These are phyloP conservation scores for Cytidiella melzeri DNA, from an alignment of 768 basidiomycete species.

Conservation along the genomic window DNA sequence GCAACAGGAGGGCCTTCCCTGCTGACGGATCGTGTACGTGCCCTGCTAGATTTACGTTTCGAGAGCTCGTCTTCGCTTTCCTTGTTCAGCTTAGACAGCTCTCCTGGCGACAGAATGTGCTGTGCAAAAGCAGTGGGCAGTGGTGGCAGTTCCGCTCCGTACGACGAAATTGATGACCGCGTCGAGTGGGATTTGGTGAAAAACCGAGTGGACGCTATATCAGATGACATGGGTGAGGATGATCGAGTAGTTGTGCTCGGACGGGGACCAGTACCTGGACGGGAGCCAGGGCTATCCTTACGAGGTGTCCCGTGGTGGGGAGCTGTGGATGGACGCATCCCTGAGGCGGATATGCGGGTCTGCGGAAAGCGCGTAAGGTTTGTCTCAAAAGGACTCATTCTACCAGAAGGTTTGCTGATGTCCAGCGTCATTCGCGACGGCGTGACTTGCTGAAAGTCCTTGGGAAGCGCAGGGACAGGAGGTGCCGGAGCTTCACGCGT, in stretches of 20 bases:
- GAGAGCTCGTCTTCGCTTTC: slow-evolving; percentile 5
- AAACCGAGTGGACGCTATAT: slow-evolving; percentile 47
- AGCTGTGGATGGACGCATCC: slow-evolving; percentile 18
- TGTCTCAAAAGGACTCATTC: slow-evolving; percentile 10
- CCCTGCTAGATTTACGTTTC: slow-evolving; percentile 8
- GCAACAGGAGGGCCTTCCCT: background rate
- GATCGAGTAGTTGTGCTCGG: slow-evolving; percentile 49
- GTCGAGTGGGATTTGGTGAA: slow-evolving; percentile 42
- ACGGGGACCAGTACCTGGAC: slow-evolving; percentile 24
- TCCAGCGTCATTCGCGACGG: slow-evolving; percentile 21
- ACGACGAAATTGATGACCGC: slow-evolving; percentile 55
- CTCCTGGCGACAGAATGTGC: slow-evolving; percentile 51
- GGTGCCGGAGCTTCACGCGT: slow-evolving; percentile 30
- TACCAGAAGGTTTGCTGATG: slow-evolving; percentile 12
- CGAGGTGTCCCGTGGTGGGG: slow-evolving; percentile 13
- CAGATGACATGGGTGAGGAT: slow-evolving; percentile 56
- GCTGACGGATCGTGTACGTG: slow-evolving; percentile 7
- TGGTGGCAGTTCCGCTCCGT: slow-evolving; percentile 37
- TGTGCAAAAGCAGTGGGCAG: slow-evolving; percentile 30
- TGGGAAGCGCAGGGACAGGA: slow-evolving; percentile 57
- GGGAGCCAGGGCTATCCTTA: slow-evolving; percentile 15
- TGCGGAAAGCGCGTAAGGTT: slow-evolving; percentile 20
- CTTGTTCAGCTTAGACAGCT: slow-evolving; percentile 39
- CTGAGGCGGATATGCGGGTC: slow-evolving; percentile 21
- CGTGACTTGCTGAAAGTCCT: slow-evolving; percentile 26